These are phyloP conservation scores for Tricholoma bakamatsutake DNA, from an alignment of 768 basidiomycete species.

Conservation along the genomic window DNA sequence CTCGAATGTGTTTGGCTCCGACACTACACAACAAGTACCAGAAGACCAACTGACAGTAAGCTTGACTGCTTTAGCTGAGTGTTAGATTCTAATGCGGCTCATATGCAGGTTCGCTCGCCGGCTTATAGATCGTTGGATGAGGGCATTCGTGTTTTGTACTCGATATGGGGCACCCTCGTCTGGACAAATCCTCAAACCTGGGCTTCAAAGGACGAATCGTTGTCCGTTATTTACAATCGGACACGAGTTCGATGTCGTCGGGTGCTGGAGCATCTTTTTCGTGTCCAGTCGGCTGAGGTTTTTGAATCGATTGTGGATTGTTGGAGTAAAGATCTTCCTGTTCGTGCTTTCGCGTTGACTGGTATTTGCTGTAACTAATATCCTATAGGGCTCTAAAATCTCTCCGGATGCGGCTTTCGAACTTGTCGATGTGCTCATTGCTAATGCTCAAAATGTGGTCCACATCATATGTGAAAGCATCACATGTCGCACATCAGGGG, in stretches of 20 bases:
- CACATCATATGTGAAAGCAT: slow-evolving; percentile 88
- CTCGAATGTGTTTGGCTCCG: slow-evolving; percentile 84
- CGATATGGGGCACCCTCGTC: slow-evolving; percentile 60
- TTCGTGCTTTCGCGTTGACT: slow-evolving; percentile 24
- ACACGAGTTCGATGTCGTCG: slow-evolving; percentile 66
- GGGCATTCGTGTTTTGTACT: slow-evolving; percentile 70
- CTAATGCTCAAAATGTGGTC: slow-evolving; percentile 82
- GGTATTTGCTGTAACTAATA: slow-evolving; percentile 6
- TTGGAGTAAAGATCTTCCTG: slow-evolving; percentile 59
- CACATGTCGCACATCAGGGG: slow-evolving; percentile 45
- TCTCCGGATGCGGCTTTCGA: slow-evolving; percentile 63
- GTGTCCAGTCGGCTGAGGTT: slow-evolving; percentile 72
- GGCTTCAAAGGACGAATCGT: slow-evolving; percentile 60
- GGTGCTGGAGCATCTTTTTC: slow-evolving; percentile 83
- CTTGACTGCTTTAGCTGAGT: slow-evolving; percentile 2
- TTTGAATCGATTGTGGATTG: slow-evolving; percentile 79
- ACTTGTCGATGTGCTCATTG: slow-evolving; percentile 74
- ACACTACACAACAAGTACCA: slow-evolving; percentile 37
- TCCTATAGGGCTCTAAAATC: slow-evolving; percentile 28
- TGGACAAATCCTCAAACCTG: slow-evolving; percentile 42
- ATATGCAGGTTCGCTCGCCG: slow-evolving; percentile 56
- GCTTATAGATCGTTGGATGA: slow-evolving; percentile 77
- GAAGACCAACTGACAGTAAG: slow-evolving; percentile 59
- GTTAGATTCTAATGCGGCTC: slow-evolving; percentile 2
- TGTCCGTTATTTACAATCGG: slow-evolving; percentile 61